Conservation (phyloP, 305 asterid genomes). For the Solanum hybrid region DNA sequence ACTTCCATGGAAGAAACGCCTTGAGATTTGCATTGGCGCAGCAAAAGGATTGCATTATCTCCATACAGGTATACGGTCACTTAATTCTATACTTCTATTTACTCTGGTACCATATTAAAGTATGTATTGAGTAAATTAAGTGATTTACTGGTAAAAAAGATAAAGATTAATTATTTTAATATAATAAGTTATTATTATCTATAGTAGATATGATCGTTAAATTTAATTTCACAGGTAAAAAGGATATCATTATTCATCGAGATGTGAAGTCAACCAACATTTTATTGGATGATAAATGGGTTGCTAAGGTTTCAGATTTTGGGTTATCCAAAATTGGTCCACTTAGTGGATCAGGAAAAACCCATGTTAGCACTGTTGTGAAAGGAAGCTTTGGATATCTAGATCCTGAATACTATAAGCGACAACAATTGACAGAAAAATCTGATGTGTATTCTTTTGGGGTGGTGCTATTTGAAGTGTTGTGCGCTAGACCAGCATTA, state of each 20-base stretch:
- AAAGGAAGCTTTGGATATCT: constrained; percentile 48
- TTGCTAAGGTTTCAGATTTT: constrained; percentile 58
- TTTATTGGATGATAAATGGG: constrained; percentile 48
- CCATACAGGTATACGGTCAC: constrained; percentile 21
- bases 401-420: constrained; percentile 46
- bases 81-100: background rate
- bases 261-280: constrained; percentile 67
- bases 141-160: background rate
- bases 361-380: constrained; percentile 52
- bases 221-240: constrained; percentile 9
- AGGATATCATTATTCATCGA: constrained; percentile 43
- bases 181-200: background rate
- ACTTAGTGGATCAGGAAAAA: constrained; percentile 1
- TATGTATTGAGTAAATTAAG: background rate
- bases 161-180: background rate
- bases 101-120: background rate
- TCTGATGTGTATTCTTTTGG: constrained; percentile 68
- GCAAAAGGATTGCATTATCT: constrained; percentile 53
- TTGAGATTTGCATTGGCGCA: constrained; percentile 45
- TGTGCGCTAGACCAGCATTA: constrained; percentile 34
- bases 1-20: constrained; percentile 42
- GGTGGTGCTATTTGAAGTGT: constrained; percentile 46
- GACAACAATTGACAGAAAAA: constrained; percentile 41
- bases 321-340: constrained; percentile 56
- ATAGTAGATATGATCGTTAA: background rate